Base-by-base conservation (phyloP, 2,329 filamentous ascomycete species). In the Podosphaera aphanis region DNA sequence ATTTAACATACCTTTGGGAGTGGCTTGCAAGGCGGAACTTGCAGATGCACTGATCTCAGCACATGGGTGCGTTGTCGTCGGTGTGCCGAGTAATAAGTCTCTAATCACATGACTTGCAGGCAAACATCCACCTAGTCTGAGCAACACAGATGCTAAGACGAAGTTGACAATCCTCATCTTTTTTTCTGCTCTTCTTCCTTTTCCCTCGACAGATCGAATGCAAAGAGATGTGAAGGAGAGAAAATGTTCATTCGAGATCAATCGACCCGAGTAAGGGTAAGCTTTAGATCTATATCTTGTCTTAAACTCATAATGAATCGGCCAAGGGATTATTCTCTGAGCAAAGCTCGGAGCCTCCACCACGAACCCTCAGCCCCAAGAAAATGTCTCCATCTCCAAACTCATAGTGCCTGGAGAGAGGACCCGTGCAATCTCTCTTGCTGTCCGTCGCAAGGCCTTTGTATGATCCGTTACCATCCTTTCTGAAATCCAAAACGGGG, bases 11-110 rank as follows among this genome's bases (percentile, higher is more conserved):
- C 41, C 43, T 39, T 38, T 44, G 10, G 43, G 36, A 5, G 38
- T 21, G 8, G 15, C 27, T 18, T 35, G n/a, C 18, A 46, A 16
- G 13, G 20, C 19, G 19, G 46, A 44, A 41, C 46, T 37, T 41
- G 48, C 46, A 11, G 48, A 51, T n/a, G 44, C 33, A 29, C 49
- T 52, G 18, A 52, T 47, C 23, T 31, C 10, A 15, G 45, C 45
- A 42, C 45, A 46, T 29, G 44, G 41, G 16, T 25, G 16, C 18
- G 11, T 27, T 23, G n/a, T 25, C 20, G 23, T 15, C 10, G 19
- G 20, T 21, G 20, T 6, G 10, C 19, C 19, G 19, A 23, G 19
- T 10, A n/a, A 13, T 33, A 33, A 7, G 7, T 25, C 5, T 15
- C 25, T 35, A 5, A 19, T 27, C 16, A 35, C 16, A 11, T 11